Evolutionary conservation across 495 filamentous ascomycete species (phyloP), one percentile per base, ranked within the genome.

Genomic region (Durotheca rogersii): DNA sequence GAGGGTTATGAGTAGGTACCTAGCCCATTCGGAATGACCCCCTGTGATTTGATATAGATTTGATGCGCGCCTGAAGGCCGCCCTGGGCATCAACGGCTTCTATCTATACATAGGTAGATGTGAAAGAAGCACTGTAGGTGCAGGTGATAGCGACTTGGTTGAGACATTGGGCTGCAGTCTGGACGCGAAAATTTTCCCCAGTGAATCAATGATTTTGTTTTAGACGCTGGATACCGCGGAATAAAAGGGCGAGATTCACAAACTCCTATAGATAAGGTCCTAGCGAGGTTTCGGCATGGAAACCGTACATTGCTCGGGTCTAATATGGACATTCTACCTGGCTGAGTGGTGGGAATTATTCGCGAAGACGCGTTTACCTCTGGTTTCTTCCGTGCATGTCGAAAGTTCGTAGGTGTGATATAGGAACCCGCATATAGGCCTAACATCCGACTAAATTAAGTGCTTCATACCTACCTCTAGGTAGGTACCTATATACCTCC

Each of bases 51-150:
- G 29, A 43, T 30, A n/a, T 30, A 42, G 47, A 43, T 37, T 58
- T 34, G 42, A 47, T 52, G 20, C 47, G 45, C 40, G 15, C 29
- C 38, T 33, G 42, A 39, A 30, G 33, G 49, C 21, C 29, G 35
- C 27, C 43, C 55, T 58, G 55, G 55, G 55, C 55, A 58, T 38
- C 55, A 58, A 58, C 15, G 39, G 30, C 45, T 44, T 30, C 49
- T 40, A 53, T 53, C 10, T 12, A 33, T 43, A 51, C 25, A 33
- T 50, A 50, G 40, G 44, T 48, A 38, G n/a, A n/a, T n/a, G n/a
- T n/a, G n/a, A n/a, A n/a, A n/a, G 15, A 41, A 35, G 15, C 32
- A 47, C 17, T 21, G 37, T 53, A 42, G 2, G 16, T 50, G 44
- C 17, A 50, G 49, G 7, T 20, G 41, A 27, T 31, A 14, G 35